These are phyloP conservation scores for Nitzschia palea DNA, from an alignment of 108 stramenopile genomes.

Conservation along the genomic window DNA sequence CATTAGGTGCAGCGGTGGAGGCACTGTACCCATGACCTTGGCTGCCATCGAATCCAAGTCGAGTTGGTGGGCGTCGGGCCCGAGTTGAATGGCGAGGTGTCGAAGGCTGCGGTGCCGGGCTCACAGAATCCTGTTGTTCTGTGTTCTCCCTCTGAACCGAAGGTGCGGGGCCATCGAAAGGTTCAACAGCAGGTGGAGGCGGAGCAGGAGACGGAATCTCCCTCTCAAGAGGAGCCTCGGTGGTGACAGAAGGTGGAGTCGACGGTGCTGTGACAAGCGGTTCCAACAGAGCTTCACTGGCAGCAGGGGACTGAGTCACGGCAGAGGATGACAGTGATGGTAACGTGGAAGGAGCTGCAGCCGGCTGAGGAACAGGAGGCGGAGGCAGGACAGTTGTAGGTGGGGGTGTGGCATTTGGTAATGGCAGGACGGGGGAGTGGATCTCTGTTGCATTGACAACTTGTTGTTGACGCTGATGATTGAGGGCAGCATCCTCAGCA, in stretches of 20 bases:
- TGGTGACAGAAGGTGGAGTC: background rate
- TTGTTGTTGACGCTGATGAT: background rate
- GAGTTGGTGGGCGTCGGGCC: background rate
- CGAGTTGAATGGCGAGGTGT: constrained; percentile 12
- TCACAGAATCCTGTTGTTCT: background rate
- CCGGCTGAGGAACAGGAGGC: background rate
- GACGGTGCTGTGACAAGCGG: no score
- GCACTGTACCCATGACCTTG: constrained; percentile 9
- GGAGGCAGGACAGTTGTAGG: background rate
- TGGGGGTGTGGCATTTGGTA: background rate
- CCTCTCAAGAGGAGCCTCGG: background rate
- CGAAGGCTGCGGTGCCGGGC: background rate
- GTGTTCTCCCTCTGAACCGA: constrained; percentile 7
- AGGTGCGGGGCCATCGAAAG: background rate
- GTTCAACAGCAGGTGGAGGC: background rate
- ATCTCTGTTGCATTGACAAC: background rate
- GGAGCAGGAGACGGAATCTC: background rate
- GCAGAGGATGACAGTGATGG: background rate
- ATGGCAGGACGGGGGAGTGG: background rate
- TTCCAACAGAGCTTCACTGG: no score
- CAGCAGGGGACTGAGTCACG: no score
- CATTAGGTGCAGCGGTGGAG: background rate
- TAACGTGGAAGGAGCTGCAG: background rate
- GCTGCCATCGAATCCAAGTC: constrained; percentile 8
- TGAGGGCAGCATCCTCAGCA: background rate